Percentiles rank a stretch among this genome's conserved stretches.
These are phyloP conservation scores for Malassezia globosa DNA, from an alignment of 1,284 basidiomycete species.

Conservation along the genomic window DNA sequence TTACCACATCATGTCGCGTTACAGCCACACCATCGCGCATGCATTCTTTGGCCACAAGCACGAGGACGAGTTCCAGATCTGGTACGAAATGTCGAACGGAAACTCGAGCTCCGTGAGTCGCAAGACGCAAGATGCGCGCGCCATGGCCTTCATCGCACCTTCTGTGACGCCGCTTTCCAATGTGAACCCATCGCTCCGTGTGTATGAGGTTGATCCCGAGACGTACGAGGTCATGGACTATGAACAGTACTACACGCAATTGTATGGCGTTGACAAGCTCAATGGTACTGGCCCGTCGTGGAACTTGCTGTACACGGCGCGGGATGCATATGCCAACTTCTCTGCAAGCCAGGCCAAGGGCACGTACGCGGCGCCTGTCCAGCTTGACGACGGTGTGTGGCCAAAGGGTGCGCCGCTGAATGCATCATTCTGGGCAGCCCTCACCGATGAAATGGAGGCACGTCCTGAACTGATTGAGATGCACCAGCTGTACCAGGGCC, in stretches of 20 bases:
- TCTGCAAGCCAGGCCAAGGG: constrained; percentile 20
- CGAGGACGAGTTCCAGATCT: constrained; percentile 68
- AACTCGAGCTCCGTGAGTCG: constrained; percentile 48
- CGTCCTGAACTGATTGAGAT: constrained; percentile 57
- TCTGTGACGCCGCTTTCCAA: constrained; percentile 63
- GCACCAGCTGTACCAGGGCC: constrained; percentile 64
- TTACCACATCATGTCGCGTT: constrained; percentile 60
- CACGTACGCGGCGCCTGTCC: constrained; percentile 11
- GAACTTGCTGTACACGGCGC: constrained; percentile 59
- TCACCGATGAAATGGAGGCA: constrained; percentile 62
- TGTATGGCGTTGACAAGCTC: constrained; percentile 20
- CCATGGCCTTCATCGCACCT: constrained; percentile 52
- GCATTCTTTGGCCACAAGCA: constrained; percentile 71
- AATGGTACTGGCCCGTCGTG: constrained; percentile 60
- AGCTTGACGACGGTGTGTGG: constrained; percentile 50
- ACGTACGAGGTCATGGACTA: constrained; percentile 45
- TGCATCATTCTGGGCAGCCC: constrained; percentile 69
- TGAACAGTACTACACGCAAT: constrained; percentile 37
- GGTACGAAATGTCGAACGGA: constrained; percentile 64
- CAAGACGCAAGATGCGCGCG: constrained; percentile 30
- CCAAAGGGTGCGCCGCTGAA: constrained; percentile 60
- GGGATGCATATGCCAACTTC: constrained; percentile 57
- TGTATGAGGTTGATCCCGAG: constrained; percentile 65
- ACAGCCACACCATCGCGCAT: constrained; percentile 65
- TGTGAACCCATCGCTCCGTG: constrained; percentile 65